These are phyloP conservation scores for Monosporascus ibericus DNA, from an alignment of 2,329 filamentous ascomycete genomes.

Conservation along the genomic window DNA sequence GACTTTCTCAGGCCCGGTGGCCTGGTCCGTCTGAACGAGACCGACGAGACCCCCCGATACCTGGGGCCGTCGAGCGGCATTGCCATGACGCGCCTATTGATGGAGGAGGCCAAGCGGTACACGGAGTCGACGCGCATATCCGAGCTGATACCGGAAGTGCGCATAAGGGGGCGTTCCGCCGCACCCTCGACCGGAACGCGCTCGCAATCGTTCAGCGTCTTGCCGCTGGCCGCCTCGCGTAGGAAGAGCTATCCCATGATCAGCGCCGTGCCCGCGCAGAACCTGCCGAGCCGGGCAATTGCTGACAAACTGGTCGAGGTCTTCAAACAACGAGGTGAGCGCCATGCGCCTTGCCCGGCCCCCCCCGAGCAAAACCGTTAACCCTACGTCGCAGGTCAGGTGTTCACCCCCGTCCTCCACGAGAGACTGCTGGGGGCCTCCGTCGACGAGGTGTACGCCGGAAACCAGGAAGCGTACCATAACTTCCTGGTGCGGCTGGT, in stretches of 20 bases:
- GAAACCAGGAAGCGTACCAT: slow-evolving; percentile 70
- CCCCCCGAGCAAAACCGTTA: slow-evolving; percentile 11
- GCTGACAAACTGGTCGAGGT: slow-evolving; percentile 76
- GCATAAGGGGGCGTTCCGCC: slow-evolving; percentile 47
- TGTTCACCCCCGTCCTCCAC: slow-evolving; percentile 82
- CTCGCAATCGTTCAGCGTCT: slow-evolving; percentile 58
- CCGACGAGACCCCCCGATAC: slow-evolving; percentile 81
- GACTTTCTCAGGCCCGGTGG: slow-evolving; percentile 83
- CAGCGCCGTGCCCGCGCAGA: slow-evolving; percentile 73
- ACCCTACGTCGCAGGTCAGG: slow-evolving; percentile 56
- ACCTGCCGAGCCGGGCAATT: slow-evolving; percentile 66
- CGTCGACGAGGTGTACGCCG: slow-evolving; percentile 73
- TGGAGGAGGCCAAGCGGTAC: slow-evolving; percentile 93
- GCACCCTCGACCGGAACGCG: slow-evolving; percentile 34
- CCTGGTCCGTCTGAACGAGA: slow-evolving; percentile 75
- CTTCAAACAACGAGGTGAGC: slow-evolving; percentile 73
- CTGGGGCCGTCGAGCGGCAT: slow-evolving; percentile 93
- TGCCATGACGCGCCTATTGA: slow-evolving; percentile 87
- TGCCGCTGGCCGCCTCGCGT: slow-evolving; percentile 44
- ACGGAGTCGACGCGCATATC: slow-evolving; percentile 87
- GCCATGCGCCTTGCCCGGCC: neutral
- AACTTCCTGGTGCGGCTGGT: slow-evolving; percentile 89
- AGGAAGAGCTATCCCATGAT: slow-evolving; percentile 90
- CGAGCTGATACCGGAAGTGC: slow-evolving; percentile 76
- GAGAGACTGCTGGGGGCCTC: slow-evolving; percentile 73